These are phyloP conservation scores for Aspergillus viridinutans DNA, from an alignment of 2,329 filamentous ascomycete genomes.

Conservation along the genomic window DNA sequence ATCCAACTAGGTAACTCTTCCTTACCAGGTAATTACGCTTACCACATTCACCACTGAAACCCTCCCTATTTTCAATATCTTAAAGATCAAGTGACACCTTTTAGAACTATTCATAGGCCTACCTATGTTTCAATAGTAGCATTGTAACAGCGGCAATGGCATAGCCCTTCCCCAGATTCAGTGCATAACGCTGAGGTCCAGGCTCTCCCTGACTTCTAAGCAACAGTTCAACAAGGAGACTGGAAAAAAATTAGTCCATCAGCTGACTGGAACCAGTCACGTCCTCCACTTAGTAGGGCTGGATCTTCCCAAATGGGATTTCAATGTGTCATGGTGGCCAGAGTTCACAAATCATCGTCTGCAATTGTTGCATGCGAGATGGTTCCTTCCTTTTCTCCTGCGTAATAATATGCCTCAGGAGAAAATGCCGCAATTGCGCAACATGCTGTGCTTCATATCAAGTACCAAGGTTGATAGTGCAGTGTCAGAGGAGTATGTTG, in stretches of 20 bases:
- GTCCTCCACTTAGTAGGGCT: constrained; percentile 21
- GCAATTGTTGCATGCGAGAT: constrained; percentile 4
- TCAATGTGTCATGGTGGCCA: constrained; percentile 24
- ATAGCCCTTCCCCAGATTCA: background rate
- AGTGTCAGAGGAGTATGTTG: background rate
- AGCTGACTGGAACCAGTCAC: constrained; percentile 14
- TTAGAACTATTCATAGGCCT: background rate
- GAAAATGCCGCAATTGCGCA: constrained; percentile 18
- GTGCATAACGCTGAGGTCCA: background rate
- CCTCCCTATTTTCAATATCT: background rate
- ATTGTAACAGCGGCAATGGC: background rate
- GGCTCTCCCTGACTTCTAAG: background rate
- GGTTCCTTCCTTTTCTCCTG: constrained; percentile 14
- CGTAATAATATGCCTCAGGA: constrained; percentile 9
- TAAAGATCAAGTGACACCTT: background rate
- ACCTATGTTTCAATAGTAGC: background rate
- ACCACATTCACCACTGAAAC: background rate
- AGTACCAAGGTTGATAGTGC: background rate
- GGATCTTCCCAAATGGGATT: constrained; percentile 13
- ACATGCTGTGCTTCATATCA: background rate
- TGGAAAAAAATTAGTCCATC: constrained; percentile 9
- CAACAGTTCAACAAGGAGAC: constrained; percentile 2
- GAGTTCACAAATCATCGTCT: constrained; percentile 19
- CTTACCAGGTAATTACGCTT: background rate
- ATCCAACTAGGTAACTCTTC: too few species aligned